Evolutionary conservation across 306 rosid genomes (phyloP).

Genomic region (Inga laurina): DNA sequence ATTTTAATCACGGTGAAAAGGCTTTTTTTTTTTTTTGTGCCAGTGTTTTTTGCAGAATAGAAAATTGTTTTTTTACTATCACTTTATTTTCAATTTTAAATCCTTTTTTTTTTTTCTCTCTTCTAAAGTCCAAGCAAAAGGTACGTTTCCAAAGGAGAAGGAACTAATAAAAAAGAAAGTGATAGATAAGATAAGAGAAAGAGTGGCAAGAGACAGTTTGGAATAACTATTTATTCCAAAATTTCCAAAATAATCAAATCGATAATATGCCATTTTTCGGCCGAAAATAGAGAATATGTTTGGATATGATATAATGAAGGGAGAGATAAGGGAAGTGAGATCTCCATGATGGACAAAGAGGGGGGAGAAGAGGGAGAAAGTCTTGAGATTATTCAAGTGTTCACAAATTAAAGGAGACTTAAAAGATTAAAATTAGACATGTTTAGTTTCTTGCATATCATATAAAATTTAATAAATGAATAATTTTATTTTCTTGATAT

Average conservation of each 20-base stretch:
- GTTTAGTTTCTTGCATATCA: neutral
- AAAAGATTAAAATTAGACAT: neutral
- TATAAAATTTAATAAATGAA: neutral
- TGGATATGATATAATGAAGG: neutral
- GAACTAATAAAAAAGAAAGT: neutral
- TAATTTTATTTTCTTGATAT: neutral
- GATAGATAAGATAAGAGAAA: neutral
- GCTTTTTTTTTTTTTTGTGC: too few species aligned
- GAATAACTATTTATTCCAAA: neutral
- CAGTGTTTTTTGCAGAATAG: neutral
- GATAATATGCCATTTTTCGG: neutral
- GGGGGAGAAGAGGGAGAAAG: neutral
- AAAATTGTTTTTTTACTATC: neutral
- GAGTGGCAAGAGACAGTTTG: neutral
- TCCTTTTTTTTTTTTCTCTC: neutral
- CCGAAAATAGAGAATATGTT: neutral
- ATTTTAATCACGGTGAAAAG: neutral
- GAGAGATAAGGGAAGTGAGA: neutral
- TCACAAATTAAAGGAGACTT: neutral
- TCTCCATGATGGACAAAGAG: neutral
- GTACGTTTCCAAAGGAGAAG: neutral
- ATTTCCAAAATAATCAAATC: neutral
- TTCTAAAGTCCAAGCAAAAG: neutral
- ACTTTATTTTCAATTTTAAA: neutral
- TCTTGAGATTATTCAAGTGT: neutral